A percentile compares a stretch with the other conserved stretches of the same genome.
Conservation (phyloP, 371 early-diverging fungal genomes). For the Rozella allomycis region DNA sequence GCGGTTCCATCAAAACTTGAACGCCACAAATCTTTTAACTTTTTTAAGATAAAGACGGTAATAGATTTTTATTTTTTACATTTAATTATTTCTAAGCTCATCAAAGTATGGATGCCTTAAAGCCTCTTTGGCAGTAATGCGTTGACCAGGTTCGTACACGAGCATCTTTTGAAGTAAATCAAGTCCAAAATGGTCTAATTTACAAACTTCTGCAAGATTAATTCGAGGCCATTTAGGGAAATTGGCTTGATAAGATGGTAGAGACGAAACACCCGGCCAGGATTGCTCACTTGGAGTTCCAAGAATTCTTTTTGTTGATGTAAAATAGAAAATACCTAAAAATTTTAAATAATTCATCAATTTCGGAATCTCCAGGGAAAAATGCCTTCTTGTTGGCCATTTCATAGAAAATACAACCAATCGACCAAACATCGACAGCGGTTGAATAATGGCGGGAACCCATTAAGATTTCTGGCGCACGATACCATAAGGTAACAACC, state of each 20-base stretch:
- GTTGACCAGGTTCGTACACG: conserved; percentile 59
- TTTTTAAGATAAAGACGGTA: too few species aligned
- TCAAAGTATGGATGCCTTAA: conserved; percentile 65
- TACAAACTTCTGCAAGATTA: too few species aligned
- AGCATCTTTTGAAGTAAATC: conserved; percentile 59
- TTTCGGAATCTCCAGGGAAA: conserved; percentile 92
- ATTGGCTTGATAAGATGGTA: conserved; percentile 58
- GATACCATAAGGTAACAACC: conserved; percentile 95
- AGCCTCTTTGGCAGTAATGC: conserved; percentile 68
- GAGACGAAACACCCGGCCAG: conserved; percentile 62
- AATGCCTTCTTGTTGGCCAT: conserved; percentile 63
- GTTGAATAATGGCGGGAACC: conserved; percentile 74
- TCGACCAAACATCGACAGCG: conserved; percentile 92
- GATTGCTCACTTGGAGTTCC: conserved; percentile 79
- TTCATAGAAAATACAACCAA: conserved; percentile 94
- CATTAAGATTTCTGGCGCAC: conserved; percentile 88
- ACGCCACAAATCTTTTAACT: too few species aligned
- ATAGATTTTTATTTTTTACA: too few species aligned
- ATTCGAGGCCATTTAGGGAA: conserved; percentile 62
- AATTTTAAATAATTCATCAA: conserved; percentile 85
- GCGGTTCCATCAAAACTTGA: too few species aligned
- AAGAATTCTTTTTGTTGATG: conserved; percentile 21
- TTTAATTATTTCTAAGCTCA: too few species aligned
- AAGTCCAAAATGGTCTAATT: too few species aligned
- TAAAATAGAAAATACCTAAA: conserved; percentile 26